A percentile compares a stretch with the other conserved stretches of the same genome.
Evolutionary conservation across 805 yeast species (phyloP).

Genomic region (Lachancea dasiensis): DNA sequence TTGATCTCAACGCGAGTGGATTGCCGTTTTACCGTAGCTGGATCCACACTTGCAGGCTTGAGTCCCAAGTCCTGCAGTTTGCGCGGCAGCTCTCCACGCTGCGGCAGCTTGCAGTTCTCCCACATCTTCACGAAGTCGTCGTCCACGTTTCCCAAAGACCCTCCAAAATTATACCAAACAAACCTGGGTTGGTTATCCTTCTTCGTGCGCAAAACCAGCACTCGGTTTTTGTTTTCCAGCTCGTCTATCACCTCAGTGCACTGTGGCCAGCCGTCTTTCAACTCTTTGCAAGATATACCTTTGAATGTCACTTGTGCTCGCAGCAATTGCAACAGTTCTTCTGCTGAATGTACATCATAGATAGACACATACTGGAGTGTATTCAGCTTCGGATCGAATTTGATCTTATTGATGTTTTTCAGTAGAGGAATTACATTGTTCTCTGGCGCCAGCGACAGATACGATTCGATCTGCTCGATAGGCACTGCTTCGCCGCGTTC

Average conservation of each 20-base stretch:
- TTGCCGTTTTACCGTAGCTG: slow-evolving; percentile 76
- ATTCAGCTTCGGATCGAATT: slow-evolving; percentile 51
- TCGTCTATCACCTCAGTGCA: slow-evolving; percentile 74
- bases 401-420: slow-evolving; percentile 70
- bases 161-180: slow-evolving; percentile 86
- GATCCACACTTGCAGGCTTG: slow-evolving; percentile 97
- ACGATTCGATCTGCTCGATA: slow-evolving; percentile 57
- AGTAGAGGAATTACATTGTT: slow-evolving; percentile 66
- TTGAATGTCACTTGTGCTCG: slow-evolving; percentile 79
- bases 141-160: slow-evolving; percentile 58
- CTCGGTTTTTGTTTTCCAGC: slow-evolving; percentile 68
- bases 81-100: slow-evolving; percentile 72
- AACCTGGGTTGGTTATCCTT: slow-evolving; percentile 91
- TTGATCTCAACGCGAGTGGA: slow-evolving; percentile 55
- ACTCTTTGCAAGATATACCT: slow-evolving; percentile 77
- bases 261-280: slow-evolving; percentile 83
- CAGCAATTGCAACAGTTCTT: slow-evolving; percentile 67
- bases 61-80: slow-evolving; percentile 76
- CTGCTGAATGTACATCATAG: slow-evolving; percentile 78
- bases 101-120: slow-evolving; percentile 74
- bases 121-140: slow-evolving; percentile 79
- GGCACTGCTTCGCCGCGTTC: slow-evolving; percentile 61
- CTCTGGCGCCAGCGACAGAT: slow-evolving; percentile 51
- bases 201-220: slow-evolving; percentile 80
- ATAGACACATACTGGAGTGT: slow-evolving; percentile 84